Percentiles rank a stretch among this genome's conserved stretches.
These are phyloP conservation scores for Saraca asoca DNA, from an alignment of 331 rosid species.

Conservation along the genomic window DNA sequence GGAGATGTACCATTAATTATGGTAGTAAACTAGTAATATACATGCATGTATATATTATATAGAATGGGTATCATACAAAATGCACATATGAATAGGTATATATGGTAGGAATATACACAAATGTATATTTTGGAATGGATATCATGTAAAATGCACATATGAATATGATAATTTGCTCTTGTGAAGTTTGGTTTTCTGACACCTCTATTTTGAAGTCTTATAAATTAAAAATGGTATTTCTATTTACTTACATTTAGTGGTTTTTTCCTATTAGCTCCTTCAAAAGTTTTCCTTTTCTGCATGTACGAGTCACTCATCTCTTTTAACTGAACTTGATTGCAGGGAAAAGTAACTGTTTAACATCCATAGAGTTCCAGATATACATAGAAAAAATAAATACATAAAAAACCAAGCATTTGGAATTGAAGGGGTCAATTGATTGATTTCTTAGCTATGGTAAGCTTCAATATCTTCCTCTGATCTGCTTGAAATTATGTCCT, in stretches of 20 bases:
- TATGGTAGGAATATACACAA: no score
- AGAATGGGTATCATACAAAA: no score
- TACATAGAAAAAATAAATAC: background rate
- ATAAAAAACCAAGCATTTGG: slow-evolving; percentile 16
- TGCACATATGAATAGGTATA: no score
- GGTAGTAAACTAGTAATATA: no score
- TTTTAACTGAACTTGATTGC: background rate
- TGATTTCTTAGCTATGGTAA: slow-evolving; percentile 43
- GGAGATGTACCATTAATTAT: no score
- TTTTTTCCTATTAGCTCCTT: background rate
- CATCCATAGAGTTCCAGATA: slow-evolving; percentile 5
- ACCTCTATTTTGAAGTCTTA: no score
- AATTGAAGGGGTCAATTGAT: background rate
- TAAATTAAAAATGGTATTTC: background rate
- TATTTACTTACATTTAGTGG: background rate
- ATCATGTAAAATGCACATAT: no score
- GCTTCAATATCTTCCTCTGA: background rate
- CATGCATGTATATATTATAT: no score
- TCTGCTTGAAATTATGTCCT: background rate
- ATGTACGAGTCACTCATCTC: background rate
- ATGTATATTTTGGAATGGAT: no score
- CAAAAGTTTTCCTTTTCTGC: no score
- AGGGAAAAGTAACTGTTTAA: background rate
- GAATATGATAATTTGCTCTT: no score
- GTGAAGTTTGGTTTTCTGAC: no score